Evolutionary conservation across 2,329 filamentous ascomycete genomes (phyloP), one percentile per base, ranked within the genome.

Genomic region (Fusarium sp.): DNA sequence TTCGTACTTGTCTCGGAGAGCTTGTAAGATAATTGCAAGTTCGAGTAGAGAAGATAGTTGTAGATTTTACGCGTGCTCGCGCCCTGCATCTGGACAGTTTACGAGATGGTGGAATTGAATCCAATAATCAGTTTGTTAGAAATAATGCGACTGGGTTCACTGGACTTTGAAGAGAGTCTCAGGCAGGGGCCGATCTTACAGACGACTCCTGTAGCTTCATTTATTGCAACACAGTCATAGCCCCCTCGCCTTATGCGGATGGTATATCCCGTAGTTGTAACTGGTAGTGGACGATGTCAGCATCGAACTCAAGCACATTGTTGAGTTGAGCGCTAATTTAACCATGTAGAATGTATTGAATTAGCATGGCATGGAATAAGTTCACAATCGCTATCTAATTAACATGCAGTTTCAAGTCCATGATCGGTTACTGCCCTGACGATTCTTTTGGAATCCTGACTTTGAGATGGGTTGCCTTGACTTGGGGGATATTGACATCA

Each of bases 41-140:
- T 10, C 2, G 3, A 14, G 5, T 3, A 5, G 10, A 10, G 16
- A 19, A 10, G 2, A 9, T 4, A 3, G 11, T 2, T n/a, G 3
- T 1, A 12, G 10, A 12, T 31, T 11, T 16, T 18, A 14, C 5
- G 15, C 15, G 11, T 33, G 29, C 3, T 49, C 16, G 5, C 2
- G 10, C 19, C 45, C 4, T 12, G 27, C 10, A n/a, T 48, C 10
- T 31, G 10, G 2, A 16, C 3, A 25, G 4, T 12, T 16, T 3
- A 21, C 2, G 8, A 51, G 16, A 25, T 8, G 15, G 12, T 8
- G 18, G 14, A 4, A 6, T 25, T 16, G 31, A 4, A 4, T 27
- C 2, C 4, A 15, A n/a, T 7, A 9, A n/a, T 31, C 5, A 19
- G 8, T 33, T 49, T 19, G 29, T 10, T 15, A 9, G 9, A 4